Base-by-base conservation (phyloP, 1,284 basidiomycete genomes). In the Ceratobasidium sp. region DNA sequence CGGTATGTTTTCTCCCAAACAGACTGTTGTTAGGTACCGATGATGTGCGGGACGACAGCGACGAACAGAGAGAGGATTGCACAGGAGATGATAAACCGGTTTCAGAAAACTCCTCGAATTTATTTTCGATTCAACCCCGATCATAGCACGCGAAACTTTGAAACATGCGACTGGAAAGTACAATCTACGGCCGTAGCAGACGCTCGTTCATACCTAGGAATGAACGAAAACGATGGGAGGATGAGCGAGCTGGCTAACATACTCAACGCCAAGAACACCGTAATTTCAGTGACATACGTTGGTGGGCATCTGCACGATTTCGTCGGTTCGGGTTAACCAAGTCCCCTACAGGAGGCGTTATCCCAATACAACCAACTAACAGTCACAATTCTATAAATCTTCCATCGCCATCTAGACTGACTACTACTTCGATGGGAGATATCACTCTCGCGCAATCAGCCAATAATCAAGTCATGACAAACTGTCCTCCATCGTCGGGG, bases 111-210 rank as follows among this genome's bases (percentile, higher is more conserved):
- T 20, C 9, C 40, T 23, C 56, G 56, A 5, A 33, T 42, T 2
- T 72, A 72, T 51, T 72, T 61, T 28, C 70, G 70, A 46, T 61
- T 72, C 26, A 28, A 49, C 33, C 42, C 61, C 4, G 51, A 63
- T 5, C 39, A 51, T 18, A 58, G 39, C 9, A 23, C 49, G 40
- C 70, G 56, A 61, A 58, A 49, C 18, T 61, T 72, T 15, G 42
- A 42, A 40, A 18, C 26, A 13, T 28, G 5, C 2, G 46, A 72
- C 12, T 72, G 70, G 70, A 60, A 49, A 58, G 61, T n/a, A 33
- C 53, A 18, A 18, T 6, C 53, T 0, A 13, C 1, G 15, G 69
- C 55, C 4, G 28, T 56, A n/a, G 39, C 13, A 1, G 46, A 60
- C 40, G 33, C 69, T 40, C 51, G 55, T 9, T 20, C 55, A 18